Conservation (phyloP, 495 filamentous ascomycete genomes). For the Pyronema omphalodes region DNA sequence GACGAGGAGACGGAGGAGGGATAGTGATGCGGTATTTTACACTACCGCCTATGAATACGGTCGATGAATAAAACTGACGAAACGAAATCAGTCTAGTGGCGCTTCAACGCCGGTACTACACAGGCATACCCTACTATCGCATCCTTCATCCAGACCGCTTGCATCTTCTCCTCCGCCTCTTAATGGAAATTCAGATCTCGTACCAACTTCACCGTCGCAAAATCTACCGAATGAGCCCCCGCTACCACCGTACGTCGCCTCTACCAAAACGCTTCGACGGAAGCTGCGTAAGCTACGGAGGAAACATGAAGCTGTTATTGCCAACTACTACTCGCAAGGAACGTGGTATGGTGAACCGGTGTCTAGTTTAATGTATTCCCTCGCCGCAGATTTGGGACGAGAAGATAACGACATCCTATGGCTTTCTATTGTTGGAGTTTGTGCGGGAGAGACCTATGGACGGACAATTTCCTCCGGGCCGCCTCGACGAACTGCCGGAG, state of each 20-base stretch:
- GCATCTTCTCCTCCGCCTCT: constrained; percentile 25
- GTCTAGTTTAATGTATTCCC: constrained; percentile 77
- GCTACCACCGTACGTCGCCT: constrained; percentile 34
- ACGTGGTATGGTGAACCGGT: constrained; percentile 89
- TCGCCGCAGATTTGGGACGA: constrained; percentile 83
- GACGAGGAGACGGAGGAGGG: constrained; percentile 45
- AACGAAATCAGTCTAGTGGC: constrained; percentile 33
- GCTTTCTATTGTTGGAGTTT: constrained; percentile 82
- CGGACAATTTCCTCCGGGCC: constrained; percentile 30
- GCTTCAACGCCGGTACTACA: constrained; percentile 35
- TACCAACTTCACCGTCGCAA: constrained; percentile 33
- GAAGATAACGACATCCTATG: constrained; percentile 95
- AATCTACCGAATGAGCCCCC: constrained; percentile 42
- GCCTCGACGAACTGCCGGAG: constrained; percentile 34
- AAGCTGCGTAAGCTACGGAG: constrained; percentile 53
- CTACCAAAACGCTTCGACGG: constrained; percentile 37
- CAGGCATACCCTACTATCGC: constrained; percentile 35
- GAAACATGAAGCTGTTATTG: constrained; percentile 54
- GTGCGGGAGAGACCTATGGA: constrained; percentile 78
- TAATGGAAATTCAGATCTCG: constrained; percentile 37
- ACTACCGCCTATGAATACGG: background rate
- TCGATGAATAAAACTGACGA: constrained; percentile 21
- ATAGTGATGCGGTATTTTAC: constrained; percentile 14
- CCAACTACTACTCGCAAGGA: constrained; percentile 66
- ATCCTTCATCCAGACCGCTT: constrained; percentile 41